Base-by-base conservation (phyloP, 331 rosid genomes). In the Malus hybrid region DNA sequence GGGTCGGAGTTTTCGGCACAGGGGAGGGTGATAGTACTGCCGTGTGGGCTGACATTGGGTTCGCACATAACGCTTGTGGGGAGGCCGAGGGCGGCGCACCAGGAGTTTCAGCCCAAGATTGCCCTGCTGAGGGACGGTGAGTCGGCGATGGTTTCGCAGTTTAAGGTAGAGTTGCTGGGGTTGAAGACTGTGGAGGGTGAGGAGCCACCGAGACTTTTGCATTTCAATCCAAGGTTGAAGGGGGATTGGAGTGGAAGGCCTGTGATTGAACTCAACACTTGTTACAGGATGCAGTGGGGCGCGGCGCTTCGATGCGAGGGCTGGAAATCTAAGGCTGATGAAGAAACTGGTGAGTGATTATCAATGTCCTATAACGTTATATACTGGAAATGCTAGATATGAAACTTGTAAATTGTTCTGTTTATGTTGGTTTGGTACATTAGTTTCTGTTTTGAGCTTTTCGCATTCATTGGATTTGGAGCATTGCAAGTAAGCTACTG, bases 221-320 rank as follows among this genome's bases (percentile, higher is more conserved):
- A 94, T 81, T 87, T 86, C 57, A 94, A 94, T 76, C 98, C 98
- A 19, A 83, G 98, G 69, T 80, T 91, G 87, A 86, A 28, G 63
- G 98, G 98, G 22, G 97, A 94, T 83, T 94, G 98, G 98, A 88
- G 95, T 73, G 88, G 88, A 15, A 91, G 77, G 69, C 97, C 97
- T 3, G 96, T 94, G 19, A 82, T 94, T 78, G 98, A 94, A 85
- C 87, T 80, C 19, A 94, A 94, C 70, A 91, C 96, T 6, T 88
- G 98, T 80, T 94, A 94, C 57, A 82, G 98, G 73, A 91, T 91
- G 98, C 98, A 94, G 68, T 94, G 98, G 98, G 97, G 95, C 1
- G 28, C 88, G 10, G 78, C 98, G 10, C 80, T 82, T 67, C 85
- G 98, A 7, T 94, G 98, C 66, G 95, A 90, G 65, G 97, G 98